A percentile compares a stretch with the other conserved stretches of the same genome.
phyloP scores from a whole-genome alignment of 208 protist species.

The Borovskyia barvae region DNA sequence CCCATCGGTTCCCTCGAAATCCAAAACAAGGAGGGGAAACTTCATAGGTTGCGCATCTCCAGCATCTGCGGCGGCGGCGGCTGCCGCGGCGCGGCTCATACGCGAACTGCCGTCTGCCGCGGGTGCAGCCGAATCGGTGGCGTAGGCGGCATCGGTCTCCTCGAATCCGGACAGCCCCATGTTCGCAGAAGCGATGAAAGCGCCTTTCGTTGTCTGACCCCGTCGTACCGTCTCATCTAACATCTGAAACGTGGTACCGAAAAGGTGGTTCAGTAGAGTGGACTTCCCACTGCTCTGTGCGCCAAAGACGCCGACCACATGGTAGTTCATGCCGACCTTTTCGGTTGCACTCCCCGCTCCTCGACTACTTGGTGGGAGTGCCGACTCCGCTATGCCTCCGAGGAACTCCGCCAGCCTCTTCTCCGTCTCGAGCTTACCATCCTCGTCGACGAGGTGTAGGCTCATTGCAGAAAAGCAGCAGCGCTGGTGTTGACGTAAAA shows the following conservation, averaged over 20 bases:
- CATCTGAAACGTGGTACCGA: conserved; percentile 93
- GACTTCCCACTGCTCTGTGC: conserved; percentile 97
- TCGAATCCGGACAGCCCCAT: conserved; percentile 23
- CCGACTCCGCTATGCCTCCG: conserved; percentile 3
- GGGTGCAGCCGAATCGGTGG: not conserved
- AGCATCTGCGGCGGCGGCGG: conserved; percentile 1
- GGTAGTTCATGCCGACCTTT: conserved; percentile 61
- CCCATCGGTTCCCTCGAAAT: conserved; percentile 97
- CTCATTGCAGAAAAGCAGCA: conserved; percentile 18
- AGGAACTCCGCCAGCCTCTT: conserved; percentile 56
- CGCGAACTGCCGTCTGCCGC: conserved; percentile 13
- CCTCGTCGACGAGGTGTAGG: conserved; percentile 66
- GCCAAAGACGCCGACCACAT: conserved; percentile 95
- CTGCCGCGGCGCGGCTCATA: conserved; percentile 10
- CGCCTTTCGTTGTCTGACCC: conserved; percentile 95
- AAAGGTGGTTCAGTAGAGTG: conserved; percentile 96
- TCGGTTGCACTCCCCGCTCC: not conserved
- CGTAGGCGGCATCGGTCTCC: not conserved
- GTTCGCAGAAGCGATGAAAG: conserved; percentile 67
- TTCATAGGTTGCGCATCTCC: not conserved
- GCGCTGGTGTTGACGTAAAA: not conserved
- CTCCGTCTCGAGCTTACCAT: conserved; percentile 56
- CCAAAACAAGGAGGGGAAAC: conserved; percentile 89
- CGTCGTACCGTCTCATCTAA: conserved; percentile 89
- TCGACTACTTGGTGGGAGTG: not conserved